phyloP scores from a whole-genome alignment of 768 basidiomycete genomes.

The Mycena polygramma region DNA sequence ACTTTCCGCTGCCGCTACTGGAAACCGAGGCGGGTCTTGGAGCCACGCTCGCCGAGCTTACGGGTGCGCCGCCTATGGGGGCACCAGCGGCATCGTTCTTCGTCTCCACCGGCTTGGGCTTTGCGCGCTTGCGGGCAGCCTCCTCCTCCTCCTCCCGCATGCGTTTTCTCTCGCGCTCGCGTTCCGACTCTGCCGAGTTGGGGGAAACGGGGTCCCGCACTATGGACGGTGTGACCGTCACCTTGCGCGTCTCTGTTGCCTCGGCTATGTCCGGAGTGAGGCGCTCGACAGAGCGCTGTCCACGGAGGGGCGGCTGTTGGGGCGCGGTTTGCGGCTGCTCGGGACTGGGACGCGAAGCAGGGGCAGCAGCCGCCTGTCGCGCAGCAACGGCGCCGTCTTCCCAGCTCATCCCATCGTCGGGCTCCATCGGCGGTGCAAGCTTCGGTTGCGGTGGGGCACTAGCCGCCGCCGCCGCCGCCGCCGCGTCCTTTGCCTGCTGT shows the following conservation, averaged over 20 bases:
- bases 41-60: slow-evolving; percentile 56
- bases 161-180: slow-evolving; percentile 29
- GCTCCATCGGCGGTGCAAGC: slow-evolving; percentile 60
- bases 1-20: slow-evolving; percentile 49
- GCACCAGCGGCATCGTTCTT: slow-evolving; percentile 57
- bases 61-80: slow-evolving; percentile 55
- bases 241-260: slow-evolving; percentile 78
- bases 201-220: slow-evolving; percentile 61
- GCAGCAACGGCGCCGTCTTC: slow-evolving; percentile 76
- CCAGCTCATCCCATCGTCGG: slow-evolving; percentile 91
- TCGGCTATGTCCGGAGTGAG: slow-evolving; percentile 75
- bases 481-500: slow-evolving; percentile 33
- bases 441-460: slow-evolving; percentile 10
- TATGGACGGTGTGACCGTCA: slow-evolving; percentile 84
- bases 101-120: slow-evolving; percentile 61
- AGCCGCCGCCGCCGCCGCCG: not conserved
- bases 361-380: slow-evolving; percentile 51
- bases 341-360: slow-evolving; percentile 41
- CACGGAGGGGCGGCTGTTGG: slow-evolving; percentile 52
- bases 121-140: slow-evolving; percentile 65
- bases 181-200: slow-evolving; percentile 7
- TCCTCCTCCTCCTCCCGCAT: slow-evolving; percentile 55
- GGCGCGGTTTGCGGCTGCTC: slow-evolving; percentile 45
- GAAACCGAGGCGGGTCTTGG: slow-evolving; percentile 37
- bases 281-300: slow-evolving; percentile 64